These are phyloP conservation scores for Linum trigynum DNA, from an alignment of 345 rosid species.

Conservation along the genomic window DNA sequence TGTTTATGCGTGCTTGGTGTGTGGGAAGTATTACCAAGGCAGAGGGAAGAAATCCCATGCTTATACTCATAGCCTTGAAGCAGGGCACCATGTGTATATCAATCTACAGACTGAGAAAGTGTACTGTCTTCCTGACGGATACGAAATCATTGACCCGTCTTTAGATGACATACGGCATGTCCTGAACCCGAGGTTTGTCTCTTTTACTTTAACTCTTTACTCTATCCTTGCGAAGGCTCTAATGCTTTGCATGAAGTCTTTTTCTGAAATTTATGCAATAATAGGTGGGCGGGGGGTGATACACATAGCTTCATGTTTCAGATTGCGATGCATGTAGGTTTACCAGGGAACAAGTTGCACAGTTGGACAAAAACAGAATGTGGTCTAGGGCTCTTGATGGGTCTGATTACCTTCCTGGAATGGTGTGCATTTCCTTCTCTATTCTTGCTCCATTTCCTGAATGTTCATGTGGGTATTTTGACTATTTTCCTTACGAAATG, in stretches of 20 bases:
- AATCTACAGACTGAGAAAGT: slow-evolving; percentile 87
- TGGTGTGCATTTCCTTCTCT: slow-evolving; percentile 29
- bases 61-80: slow-evolving; percentile 73
- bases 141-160: slow-evolving; percentile 89
- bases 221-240: no score
- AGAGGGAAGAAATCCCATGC: slow-evolving; percentile 96
- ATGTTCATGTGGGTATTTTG: neutral
- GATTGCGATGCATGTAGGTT: slow-evolving; percentile 36
- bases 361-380: slow-evolving; percentile 14
- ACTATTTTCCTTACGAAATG: neutral
- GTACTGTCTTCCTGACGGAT: slow-evolving; percentile 92
- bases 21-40: slow-evolving; percentile 95
- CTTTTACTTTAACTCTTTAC: neutral
- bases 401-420: slow-evolving; percentile 44
- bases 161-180: slow-evolving; percentile 93
- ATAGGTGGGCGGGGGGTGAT: no score
- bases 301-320: no score
- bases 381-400: slow-evolving; percentile 99
- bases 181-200: slow-evolving; percentile 67
- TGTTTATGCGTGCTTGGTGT: slow-evolving; percentile 19
- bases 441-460: neutral
- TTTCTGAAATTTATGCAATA: no score
- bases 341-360: slow-evolving; percentile 67
- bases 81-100: slow-evolving; percentile 34
- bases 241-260: no score